Conservation (phyloP, 2,329 filamentous ascomycete genomes). For the Beauveria rudraprayagi region DNA sequence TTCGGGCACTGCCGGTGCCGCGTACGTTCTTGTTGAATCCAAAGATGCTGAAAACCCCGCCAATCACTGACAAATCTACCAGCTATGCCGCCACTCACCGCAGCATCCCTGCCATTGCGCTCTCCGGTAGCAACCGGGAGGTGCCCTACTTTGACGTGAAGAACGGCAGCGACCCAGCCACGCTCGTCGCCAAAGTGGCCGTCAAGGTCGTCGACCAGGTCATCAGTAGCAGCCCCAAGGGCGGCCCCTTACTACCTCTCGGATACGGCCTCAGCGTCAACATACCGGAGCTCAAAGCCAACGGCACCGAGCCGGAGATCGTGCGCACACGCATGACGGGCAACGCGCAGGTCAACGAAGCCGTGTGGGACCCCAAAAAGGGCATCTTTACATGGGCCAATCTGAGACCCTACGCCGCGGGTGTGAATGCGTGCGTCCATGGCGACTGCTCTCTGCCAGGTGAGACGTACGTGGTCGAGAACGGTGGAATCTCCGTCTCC, state of each 20-base stretch:
- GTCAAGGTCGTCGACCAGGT: constrained; percentile 37
- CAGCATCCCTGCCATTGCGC: constrained; percentile 41
- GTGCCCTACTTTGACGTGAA: constrained; percentile 31
- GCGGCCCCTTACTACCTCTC: constrained; percentile 31
- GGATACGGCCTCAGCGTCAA: constrained; percentile 47
- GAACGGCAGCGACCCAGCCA: constrained; percentile 36
- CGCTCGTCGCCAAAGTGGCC: constrained; percentile 32
- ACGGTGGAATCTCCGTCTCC: constrained; percentile 33
- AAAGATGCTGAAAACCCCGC: no score
- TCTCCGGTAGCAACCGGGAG: constrained; percentile 36
- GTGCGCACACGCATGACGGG: constrained; percentile 41
- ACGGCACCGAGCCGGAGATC: constrained; percentile 33
- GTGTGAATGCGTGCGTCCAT: constrained; percentile 41
- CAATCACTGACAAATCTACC: not conserved
- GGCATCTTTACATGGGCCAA: constrained; percentile 36
- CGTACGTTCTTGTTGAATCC: constrained; percentile 14
- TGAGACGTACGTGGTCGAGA: constrained; percentile 39
- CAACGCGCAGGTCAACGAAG: constrained; percentile 37
- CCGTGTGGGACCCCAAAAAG: constrained; percentile 34
- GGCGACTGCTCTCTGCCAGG: constrained; percentile 43
- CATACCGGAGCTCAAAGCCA: constrained; percentile 34
- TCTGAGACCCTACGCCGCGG: constrained; percentile 28
- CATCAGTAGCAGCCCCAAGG: constrained; percentile 27
- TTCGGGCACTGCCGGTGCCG: constrained; percentile 41
- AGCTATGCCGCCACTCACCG: constrained; percentile 42